These are phyloP conservation scores for Coriaria nepalensis DNA, from an alignment of 306 rosid species.

Conservation along the genomic window DNA sequence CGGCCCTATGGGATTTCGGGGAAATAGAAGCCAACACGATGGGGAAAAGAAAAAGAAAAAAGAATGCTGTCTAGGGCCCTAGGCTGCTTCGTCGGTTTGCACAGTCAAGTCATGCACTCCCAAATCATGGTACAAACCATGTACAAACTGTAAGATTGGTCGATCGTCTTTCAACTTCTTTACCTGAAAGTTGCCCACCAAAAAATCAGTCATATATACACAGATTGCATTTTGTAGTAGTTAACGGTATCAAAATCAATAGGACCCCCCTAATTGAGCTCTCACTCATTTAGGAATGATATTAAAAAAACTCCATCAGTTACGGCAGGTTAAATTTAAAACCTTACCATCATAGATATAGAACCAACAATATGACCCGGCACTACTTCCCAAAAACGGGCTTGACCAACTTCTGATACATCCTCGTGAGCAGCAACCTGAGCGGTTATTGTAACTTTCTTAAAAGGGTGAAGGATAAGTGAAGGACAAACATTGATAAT, in stretches of 20 bases:
- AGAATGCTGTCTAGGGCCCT: slow-evolving; percentile 11
- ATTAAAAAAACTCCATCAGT: too few species aligned
- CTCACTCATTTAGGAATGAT: too few species aligned
- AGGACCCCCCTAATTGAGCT: too few species aligned
- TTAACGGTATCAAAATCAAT: too few species aligned
- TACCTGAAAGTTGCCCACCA: slow-evolving; percentile 27
- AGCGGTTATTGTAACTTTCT: background rate
- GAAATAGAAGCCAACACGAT: background rate
- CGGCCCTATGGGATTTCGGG: too few species aligned
- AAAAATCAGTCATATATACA: slow-evolving; percentile 5
- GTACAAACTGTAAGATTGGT: slow-evolving; percentile 57
- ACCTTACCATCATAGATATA: slow-evolving; percentile 48
- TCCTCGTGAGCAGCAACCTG: slow-evolving; percentile 73
- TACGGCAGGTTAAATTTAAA: background rate
- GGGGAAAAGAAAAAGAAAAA: slow-evolving; percentile 6
- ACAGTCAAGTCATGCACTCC: slow-evolving; percentile 79
- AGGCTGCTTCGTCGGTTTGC: slow-evolving; percentile 39
- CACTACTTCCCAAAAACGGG: slow-evolving; percentile 90
- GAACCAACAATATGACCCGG: slow-evolving; percentile 90
- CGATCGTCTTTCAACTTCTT: slow-evolving; percentile 61
- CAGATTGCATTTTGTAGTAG: too few species aligned
- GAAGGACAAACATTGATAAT: too few species aligned
- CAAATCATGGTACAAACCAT: slow-evolving; percentile 75
- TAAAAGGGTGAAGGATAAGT: background rate
- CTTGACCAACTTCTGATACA: slow-evolving; percentile 55